Conservation (phyloP, 495 filamentous ascomycete genomes). For the Hypoxylon crocopeplum region DNA sequence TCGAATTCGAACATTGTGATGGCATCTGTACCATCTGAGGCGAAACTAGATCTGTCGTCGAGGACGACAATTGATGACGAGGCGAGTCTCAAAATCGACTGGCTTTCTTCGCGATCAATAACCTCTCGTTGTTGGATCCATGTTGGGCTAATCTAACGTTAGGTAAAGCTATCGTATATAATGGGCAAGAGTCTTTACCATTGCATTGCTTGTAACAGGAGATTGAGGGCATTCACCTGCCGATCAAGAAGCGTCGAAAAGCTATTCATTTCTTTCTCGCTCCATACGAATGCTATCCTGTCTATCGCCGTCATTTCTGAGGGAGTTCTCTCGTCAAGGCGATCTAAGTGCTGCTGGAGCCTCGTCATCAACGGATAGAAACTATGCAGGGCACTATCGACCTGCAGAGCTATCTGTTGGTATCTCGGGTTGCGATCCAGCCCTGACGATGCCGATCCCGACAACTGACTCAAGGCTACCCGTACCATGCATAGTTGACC, state of each 20-base stretch:
- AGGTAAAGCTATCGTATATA: background rate
- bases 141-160: constrained; percentile 2
- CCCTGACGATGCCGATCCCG: background rate
- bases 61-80: background rate
- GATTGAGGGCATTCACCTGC: constrained; percentile 20
- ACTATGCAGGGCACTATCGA: background rate
- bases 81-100: constrained; percentile 3
- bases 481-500: constrained; percentile 13
- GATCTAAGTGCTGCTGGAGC: background rate
- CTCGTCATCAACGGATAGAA: background rate
- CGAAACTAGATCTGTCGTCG: background rate
- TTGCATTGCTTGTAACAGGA: constrained; percentile 23
- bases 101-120: background rate
- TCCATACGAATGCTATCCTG: constrained; percentile 10
- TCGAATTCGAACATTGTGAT: constrained; percentile 15
- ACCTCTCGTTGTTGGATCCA: constrained; percentile 8
- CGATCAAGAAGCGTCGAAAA: constrained; percentile 8
- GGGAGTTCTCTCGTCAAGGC: background rate
- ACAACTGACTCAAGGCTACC: constrained; percentile 5
- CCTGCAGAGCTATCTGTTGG: background rate
- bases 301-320: background rate
- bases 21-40: constrained; percentile 1
- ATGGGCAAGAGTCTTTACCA: constrained; percentile 5
- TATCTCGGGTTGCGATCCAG: background rate
- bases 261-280: constrained; percentile 8